phyloP scores from a whole-genome alignment of 1,139 yeast genomes.

The Keqinozyma sinolaborantium region DNA sequence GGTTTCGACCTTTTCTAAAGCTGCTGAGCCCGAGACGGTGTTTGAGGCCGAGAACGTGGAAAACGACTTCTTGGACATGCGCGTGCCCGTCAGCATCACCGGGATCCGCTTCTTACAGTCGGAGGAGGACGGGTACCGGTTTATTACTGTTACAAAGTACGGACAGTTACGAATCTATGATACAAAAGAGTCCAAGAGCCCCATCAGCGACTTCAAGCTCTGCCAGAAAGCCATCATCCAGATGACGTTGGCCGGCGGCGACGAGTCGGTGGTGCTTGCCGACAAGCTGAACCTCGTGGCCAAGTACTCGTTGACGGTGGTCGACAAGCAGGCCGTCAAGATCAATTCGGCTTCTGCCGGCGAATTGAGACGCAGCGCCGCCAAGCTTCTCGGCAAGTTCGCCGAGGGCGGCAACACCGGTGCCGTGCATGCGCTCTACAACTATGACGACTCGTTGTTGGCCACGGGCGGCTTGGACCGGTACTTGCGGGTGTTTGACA shows the following conservation, averaged over 20 bases:
- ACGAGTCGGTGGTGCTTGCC: conserved; percentile 43
- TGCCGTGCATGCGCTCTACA: conserved; percentile 33
- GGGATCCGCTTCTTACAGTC: conserved; percentile 43
- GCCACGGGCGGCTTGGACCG: conserved; percentile 83
- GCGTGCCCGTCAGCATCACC: conserved; percentile 66
- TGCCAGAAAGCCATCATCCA: conserved; percentile 47
- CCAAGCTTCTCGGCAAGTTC: conserved; percentile 40
- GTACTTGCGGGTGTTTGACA: conserved; percentile 73
- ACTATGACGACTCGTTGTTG: conserved; percentile 21
- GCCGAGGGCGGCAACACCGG: conserved; percentile 46
- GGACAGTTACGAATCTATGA: conserved; percentile 69
- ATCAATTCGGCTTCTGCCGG: conserved; percentile 46
- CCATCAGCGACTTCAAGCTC: conserved; percentile 47
- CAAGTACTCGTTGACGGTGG: conserved; percentile 42
- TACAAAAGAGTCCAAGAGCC: conserved; percentile 57
- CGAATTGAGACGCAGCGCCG: conserved; percentile 32
- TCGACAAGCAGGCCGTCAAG: conserved; percentile 34
- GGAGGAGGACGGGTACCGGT: conserved; percentile 30
- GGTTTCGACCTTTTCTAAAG: conserved; percentile 13
- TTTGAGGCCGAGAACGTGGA: conserved; percentile 65
- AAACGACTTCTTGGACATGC: conserved; percentile 61
- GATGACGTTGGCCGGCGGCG: conserved; percentile 26
- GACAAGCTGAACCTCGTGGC: conserved; percentile 57
- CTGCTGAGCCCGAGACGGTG: conserved; percentile 25
- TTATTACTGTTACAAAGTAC: conserved; percentile 64